phyloP scores from a whole-genome alignment of 2,329 filamentous ascomycete species.

The Aquanectria penicillioides region DNA sequence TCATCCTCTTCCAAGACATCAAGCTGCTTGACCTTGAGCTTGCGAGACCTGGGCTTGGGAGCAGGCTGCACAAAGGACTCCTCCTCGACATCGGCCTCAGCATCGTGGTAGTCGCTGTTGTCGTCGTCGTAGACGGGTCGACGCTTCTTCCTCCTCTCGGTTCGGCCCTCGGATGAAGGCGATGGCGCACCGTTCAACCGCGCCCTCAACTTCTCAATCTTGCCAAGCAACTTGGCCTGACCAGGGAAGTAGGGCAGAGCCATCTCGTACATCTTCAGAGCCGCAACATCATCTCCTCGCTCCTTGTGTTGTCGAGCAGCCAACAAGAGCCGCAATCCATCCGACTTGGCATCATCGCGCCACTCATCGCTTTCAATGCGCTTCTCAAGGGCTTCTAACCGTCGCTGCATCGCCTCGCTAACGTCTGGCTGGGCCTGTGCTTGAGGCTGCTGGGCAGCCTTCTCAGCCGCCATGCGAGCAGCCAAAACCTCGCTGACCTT shows the following conservation, averaged over 20 bases:
- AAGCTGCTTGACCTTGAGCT: slow-evolving; percentile 45
- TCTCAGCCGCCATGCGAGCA: slow-evolving; percentile 67
- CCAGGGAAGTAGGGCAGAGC: slow-evolving; percentile 87
- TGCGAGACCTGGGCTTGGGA: slow-evolving; percentile 43
- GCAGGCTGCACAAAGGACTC: slow-evolving; percentile 41
- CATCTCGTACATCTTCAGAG: slow-evolving; percentile 86
- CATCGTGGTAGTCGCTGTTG: slow-evolving; percentile 53
- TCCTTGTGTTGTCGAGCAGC: slow-evolving; percentile 93
- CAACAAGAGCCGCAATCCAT: slow-evolving; percentile 86
- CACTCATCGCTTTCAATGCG: slow-evolving; percentile 76
- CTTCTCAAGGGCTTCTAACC: slow-evolving; percentile 85
- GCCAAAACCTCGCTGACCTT: slow-evolving; percentile 92
- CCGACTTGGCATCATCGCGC: slow-evolving; percentile 76
- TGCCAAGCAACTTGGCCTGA: slow-evolving; percentile 79
- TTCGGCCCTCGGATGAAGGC: slow-evolving; percentile 34
- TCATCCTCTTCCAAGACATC: slow-evolving; percentile 52
- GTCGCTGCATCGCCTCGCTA: slow-evolving; percentile 80
- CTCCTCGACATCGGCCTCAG: slow-evolving; percentile 55
- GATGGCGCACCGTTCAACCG: slow-evolving; percentile 54
- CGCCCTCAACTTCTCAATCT: slow-evolving; percentile 71
- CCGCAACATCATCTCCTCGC: slow-evolving; percentile 79
- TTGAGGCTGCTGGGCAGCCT: slow-evolving; percentile 46
- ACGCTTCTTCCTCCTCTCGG: slow-evolving; percentile 43
- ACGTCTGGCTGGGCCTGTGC: slow-evolving; percentile 60
- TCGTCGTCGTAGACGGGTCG: slow-evolving; percentile 44